Evolutionary conservation across 768 basidiomycete genomes (phyloP).

Genomic region (Amanita phalloides): DNA sequence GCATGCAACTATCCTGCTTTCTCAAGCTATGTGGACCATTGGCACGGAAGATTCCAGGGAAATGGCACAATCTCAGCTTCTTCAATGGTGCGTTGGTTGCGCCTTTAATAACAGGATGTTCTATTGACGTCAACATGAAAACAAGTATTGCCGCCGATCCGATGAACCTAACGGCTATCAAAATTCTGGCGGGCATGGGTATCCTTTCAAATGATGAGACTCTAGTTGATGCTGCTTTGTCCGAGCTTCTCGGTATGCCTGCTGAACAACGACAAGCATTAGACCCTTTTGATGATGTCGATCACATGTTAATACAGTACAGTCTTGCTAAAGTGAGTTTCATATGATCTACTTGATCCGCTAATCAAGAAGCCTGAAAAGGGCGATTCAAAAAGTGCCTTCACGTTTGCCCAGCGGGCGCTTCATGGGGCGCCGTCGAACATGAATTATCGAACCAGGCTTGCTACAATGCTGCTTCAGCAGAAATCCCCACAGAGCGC

Average conservation of each 20-base stretch:
- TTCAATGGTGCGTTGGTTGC: slow-evolving; percentile 58
- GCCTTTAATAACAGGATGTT: slow-evolving; percentile 1
- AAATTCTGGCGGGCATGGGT: slow-evolving; percentile 82
- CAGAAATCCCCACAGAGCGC: slow-evolving; percentile 29
- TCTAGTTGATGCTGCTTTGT: slow-evolving; percentile 77
- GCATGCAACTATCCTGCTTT: slow-evolving; percentile 69
- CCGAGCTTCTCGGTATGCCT: slow-evolving; percentile 66
- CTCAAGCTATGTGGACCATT: slow-evolving; percentile 77
- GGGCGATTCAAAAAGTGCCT: slow-evolving; percentile 39
- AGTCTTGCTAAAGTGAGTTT: slow-evolving; percentile 57
- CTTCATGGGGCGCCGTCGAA: slow-evolving; percentile 46
- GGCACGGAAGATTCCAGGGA: slow-evolving; percentile 69
- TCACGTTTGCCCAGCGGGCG: slow-evolving; percentile 44
- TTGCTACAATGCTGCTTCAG: slow-evolving; percentile 48
- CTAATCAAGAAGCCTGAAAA: slow-evolving; percentile 12
- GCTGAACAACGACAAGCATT: slow-evolving; percentile 51
- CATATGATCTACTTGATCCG: not conserved
- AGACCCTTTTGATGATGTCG: slow-evolving; percentile 62
- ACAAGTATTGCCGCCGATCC: slow-evolving; percentile 67
- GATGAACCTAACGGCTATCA: slow-evolving; percentile 74
- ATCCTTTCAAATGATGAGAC: slow-evolving; percentile 69
- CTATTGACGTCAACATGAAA: not conserved
- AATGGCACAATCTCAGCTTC: slow-evolving; percentile 62
- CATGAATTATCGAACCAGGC: slow-evolving; percentile 33
- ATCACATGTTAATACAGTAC: slow-evolving; percentile 63